Evolutionary conservation across 306 rosid species (phyloP).

Genomic region (Styphnolobium japonicum): DNA sequence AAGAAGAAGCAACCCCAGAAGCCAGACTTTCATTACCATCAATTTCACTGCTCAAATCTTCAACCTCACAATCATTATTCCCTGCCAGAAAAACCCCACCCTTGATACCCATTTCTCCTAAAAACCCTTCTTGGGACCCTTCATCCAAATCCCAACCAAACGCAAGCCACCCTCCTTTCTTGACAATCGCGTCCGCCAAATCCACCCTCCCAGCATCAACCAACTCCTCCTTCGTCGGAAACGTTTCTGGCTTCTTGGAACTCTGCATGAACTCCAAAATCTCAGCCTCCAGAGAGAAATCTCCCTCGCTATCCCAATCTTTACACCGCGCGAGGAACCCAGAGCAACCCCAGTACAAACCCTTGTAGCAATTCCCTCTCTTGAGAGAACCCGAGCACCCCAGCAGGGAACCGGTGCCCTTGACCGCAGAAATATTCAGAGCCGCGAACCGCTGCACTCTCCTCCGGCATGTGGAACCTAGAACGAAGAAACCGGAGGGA

Average conservation of each 20-base stretch:
- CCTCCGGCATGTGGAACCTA: not conserved
- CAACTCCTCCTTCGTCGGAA: conserved; percentile 73
- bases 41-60: conserved; percentile 6
- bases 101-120: not conserved
- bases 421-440: conserved; percentile 1
- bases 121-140: conserved; percentile 16
- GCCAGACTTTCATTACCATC: conserved; percentile 20
- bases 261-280: conserved; percentile 82
- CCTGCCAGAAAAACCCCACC: not conserved
- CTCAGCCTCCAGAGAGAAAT: conserved; percentile 58
- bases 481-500: conserved; percentile 19
- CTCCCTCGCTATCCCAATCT: conserved; percentile 47
- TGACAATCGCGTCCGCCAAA: conserved; percentile 65
- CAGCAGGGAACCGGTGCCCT: conserved; percentile 4
- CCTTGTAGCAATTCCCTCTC: not conserved
- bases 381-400: conserved; percentile 11
- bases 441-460: not conserved
- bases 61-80: conserved; percentile 2
- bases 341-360: conserved; percentile 37
- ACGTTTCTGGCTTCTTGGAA: conserved; percentile 57
- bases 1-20: conserved; percentile 30
- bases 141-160: conserved; percentile 73
- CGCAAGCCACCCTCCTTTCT: conserved; percentile 87
- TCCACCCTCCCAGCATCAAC: conserved; percentile 76
- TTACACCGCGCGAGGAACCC: conserved; percentile 56